Evolutionary conservation across 2,329 filamentous ascomycete genomes (phyloP), one percentile per base, ranked within the genome.

Genomic region (Penicillium sp.): DNA sequence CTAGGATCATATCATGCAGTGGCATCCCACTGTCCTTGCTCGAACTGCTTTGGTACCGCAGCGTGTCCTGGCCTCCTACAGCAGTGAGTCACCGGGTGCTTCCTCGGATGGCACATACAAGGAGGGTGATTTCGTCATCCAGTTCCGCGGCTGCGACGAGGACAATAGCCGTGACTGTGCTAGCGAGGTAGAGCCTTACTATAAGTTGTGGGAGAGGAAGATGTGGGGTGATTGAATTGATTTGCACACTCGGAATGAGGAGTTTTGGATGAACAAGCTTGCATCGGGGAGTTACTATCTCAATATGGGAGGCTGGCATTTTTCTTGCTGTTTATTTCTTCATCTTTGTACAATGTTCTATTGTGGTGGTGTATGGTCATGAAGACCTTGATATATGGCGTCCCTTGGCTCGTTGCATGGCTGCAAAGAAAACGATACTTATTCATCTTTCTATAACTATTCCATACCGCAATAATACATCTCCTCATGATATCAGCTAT

Each of bases 1-100:
- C 28, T 47, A 91, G 87, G 88, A 92, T 72, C 88, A 93, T 66
- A 87, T 92, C 58, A 83, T 89, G 29, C 92, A 95, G 76, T 99
- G 93, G 95, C 93, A 99, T 67, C 90, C 92, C 25, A 99, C 93
- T 0, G 86, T 99, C 37, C 80, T 99, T 10, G 89, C 92, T 31
- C 93, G 90, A 66, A 75, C 97, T 54, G 91, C 88, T 1, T 77
- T 99, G 18, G 78, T 99, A n/a, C 90, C 92, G 2, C 93, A 99
- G 71, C 81, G 86, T 43, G 77, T 80, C 29, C 75, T 99, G 67
- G 95, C 95, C 64, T 81, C 88, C 0, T 97, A 96, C 70, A 84
- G 78, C 53, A 66, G 68, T 37, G 70, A 73, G 43, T 73, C 72
- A 5, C 54, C 57, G 4, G 64, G 60, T 14, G 67, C 69, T 8